Percentiles rank a stretch among this genome's conserved stretches.
phyloP scores from a whole-genome alignment of 495 filamentous ascomycete species.

The Penicillium angulare region DNA sequence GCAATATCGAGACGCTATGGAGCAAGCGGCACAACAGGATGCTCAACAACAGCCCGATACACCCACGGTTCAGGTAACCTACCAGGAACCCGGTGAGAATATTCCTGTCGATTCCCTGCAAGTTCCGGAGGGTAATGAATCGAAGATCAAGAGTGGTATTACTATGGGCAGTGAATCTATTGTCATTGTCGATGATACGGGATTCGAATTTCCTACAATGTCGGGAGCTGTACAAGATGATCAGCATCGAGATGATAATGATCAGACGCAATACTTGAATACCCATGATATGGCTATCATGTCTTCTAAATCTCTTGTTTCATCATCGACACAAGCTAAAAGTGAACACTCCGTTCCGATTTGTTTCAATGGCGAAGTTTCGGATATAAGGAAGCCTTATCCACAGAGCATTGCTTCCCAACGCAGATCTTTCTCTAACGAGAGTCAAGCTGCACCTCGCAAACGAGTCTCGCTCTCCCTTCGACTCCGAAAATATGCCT shows the following conservation, averaged over 20 bases:
- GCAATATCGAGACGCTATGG: conserved; percentile 53
- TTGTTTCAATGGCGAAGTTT: conserved; percentile 29
- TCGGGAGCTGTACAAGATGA: conserved; percentile 31
- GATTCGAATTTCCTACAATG: conserved; percentile 36
- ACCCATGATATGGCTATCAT: neutral
- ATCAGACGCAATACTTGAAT: neutral
- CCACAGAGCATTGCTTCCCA: conserved; percentile 19
- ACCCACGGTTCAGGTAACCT: conserved; percentile 6
- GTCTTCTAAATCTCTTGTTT: conserved; percentile 19
- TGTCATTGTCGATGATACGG: conserved; percentile 72
- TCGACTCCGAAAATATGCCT: conserved; percentile 62
- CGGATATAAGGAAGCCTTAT: conserved; percentile 8
- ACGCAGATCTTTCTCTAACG: conserved; percentile 34
- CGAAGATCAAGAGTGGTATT: conserved; percentile 55
- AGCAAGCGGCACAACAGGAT: conserved; percentile 8
- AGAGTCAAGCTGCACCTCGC: conserved; percentile 22
- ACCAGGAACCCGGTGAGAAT: conserved; percentile 2
- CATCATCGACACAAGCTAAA: conserved; percentile 11
- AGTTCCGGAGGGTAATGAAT: conserved; percentile 1
- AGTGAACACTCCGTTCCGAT: conserved; percentile 21
- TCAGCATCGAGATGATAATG: conserved; percentile 1
- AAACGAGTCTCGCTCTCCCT: conserved; percentile 35
- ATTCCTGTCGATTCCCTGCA: neutral
- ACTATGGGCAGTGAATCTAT: conserved; percentile 83
- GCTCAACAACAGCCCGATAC: conserved; percentile 2